A percentile compares a stretch with the other conserved stretches of the same genome.
phyloP scores from a whole-genome alignment of 73 alveolate genomes.

The Paramecium tetraurelia region DNA sequence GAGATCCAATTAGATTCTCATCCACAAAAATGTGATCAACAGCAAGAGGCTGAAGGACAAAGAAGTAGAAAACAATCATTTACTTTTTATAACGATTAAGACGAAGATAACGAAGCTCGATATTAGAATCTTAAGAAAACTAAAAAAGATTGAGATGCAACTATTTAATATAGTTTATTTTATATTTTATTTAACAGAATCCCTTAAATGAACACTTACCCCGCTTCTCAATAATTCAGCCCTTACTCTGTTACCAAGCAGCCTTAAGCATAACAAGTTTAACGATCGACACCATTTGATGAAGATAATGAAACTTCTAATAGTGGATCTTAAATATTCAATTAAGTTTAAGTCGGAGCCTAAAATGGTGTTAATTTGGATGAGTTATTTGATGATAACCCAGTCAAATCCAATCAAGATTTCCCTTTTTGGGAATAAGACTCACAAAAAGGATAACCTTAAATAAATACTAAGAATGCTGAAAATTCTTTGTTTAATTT shows the following conservation, averaged over 20 bases:
- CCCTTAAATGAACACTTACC: neutral
- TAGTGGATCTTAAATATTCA: neutral
- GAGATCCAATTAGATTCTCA: neutral
- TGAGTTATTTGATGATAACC: neutral
- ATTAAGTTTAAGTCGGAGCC: neutral
- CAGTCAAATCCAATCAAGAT: neutral
- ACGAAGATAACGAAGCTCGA: neutral
- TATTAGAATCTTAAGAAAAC: neutral
- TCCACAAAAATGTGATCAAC: neutral
- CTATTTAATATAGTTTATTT: neutral
- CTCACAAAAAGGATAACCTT: neutral
- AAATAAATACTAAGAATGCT: neutral
- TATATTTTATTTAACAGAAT: slow-evolving; percentile 8
- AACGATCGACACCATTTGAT: neutral
- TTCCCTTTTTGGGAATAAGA: neutral
- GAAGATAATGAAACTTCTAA: neutral
- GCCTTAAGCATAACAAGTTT: neutral
- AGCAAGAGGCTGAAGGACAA: neutral
- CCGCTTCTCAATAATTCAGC: neutral
- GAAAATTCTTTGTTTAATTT: neutral
- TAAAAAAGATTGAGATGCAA: neutral
- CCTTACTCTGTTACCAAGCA: neutral
- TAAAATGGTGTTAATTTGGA: neutral
- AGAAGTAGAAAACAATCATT: slow-evolving; percentile 41
- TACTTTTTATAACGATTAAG: slow-evolving; percentile 42